Base-by-base conservation (phyloP, 2,329 filamentous ascomycete species). In the Colletotrichum sp. region DNA sequence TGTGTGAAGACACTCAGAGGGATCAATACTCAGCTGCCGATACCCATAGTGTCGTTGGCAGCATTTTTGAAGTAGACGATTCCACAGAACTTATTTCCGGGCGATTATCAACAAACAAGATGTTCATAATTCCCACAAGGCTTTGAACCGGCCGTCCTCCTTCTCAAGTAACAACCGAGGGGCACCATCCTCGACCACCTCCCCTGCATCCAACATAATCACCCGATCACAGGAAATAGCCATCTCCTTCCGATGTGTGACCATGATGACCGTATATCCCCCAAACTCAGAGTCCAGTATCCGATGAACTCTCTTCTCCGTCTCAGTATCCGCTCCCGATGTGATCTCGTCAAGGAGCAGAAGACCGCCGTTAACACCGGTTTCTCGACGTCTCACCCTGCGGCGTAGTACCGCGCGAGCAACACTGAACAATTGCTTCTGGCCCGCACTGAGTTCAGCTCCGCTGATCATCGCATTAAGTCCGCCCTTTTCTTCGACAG, bases 341-440 rank as follows among this genome's bases (percentile, higher is more conserved):
- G 81, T 82, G 5, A 84, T 79, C 77, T 85, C 83, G 57, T 84
- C 83, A 5, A 85, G 81, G 6, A 84, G 69, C 12, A 84, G 55
- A 4, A 84, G 29, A 1, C 82, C 81, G 5, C 75, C 79, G 6
- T 65, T 25, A 11, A 22, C 19, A 7, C 62, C 16, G 1, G 12
- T 32, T 29, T 30, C 3, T 25, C 69, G 12, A 19, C 9, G 27
- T 11, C 27, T 70, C 8, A 88, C 84, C 25, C 84, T 71, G 3
- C 81, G 77, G 6, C 88, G 83, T 8, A 94, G 81, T n/a, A 93
- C 85, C 0, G 91, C 92, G 1, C 92, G 83, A 0, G 90, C 92
- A 2, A 94, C 86, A 78, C 89, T 92, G 79, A 94, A 92, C 0
- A 94, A 85, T 79, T 94, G 92, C 44, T 88, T 88, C 80, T 94